Conservation (phyloP, 306 rosid genomes). For the Cicer yamashitae region DNA sequence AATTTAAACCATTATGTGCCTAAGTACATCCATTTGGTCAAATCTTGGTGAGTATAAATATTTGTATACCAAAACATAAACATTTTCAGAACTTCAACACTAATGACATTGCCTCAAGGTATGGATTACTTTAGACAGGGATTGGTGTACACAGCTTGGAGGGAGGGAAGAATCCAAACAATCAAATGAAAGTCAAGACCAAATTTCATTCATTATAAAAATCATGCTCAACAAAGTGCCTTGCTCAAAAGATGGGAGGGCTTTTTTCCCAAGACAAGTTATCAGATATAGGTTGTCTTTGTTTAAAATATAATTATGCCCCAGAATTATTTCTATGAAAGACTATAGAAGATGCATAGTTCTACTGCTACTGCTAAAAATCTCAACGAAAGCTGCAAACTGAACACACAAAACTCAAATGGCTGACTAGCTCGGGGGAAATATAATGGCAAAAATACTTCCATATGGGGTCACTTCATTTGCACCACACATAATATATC, state of each 20-base stretch:
- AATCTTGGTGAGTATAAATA: not conserved
- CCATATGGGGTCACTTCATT: constrained; percentile 2
- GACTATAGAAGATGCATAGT: not conserved
- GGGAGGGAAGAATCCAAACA: constrained; percentile 17
- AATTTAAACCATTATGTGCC: constrained; percentile 1
- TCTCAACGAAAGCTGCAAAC: constrained; percentile 9
- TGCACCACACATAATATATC: not conserved
- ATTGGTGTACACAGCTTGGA: not conserved
- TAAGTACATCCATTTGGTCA: not conserved
- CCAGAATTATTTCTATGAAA: not conserved
- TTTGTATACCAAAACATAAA: constrained; percentile 6
- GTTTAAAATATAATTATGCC: constrained; percentile 11
- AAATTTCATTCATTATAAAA: not conserved
- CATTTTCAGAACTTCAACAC: constrained; percentile 3
- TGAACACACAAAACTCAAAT: constrained; percentile 25
- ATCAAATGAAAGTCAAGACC: not conserved
- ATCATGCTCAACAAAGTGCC: constrained; percentile 1
- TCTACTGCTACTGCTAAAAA: not conserved
- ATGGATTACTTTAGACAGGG: constrained; percentile 5
- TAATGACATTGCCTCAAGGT: not conserved
- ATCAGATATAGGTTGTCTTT: constrained; percentile 14
- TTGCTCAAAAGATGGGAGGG: constrained; percentile 1
- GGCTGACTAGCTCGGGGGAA: not conserved
- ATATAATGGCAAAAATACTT: not conserved
- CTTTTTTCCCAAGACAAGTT: constrained; percentile 1